A percentile compares a stretch with the other conserved stretches of the same genome.
Conservation (phyloP, 306 rosid species). For the Glycine latifolia region DNA sequence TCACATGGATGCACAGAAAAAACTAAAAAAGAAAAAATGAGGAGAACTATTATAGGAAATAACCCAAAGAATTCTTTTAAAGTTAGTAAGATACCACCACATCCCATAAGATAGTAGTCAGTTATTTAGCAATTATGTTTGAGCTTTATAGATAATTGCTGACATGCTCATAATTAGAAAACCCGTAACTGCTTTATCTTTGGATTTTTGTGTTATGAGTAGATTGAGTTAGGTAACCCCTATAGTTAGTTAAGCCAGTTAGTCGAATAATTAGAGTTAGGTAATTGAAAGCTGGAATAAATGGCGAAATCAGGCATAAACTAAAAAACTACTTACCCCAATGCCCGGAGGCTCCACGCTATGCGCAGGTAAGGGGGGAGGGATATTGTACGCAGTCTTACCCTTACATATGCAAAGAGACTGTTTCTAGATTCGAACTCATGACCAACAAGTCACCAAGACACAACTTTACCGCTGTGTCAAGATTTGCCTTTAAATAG, state of each 20-base stretch:
- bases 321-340: too few species aligned
- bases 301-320: background rate
- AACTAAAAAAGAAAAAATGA: background rate
- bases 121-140: constrained; percentile 23
- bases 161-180: background rate
- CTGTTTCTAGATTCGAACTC: too few species aligned
- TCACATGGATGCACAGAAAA: constrained; percentile 10
- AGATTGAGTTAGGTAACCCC: background rate
- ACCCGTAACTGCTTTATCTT: background rate
- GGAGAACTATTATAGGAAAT: constrained; percentile 1
- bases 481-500: background rate
- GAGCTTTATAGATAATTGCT: constrained; percentile 18
- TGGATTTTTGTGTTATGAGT: background rate
- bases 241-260: background rate
- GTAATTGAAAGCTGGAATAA: background rate
- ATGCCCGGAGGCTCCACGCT: too few species aligned
- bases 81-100: constrained; percentile 11
- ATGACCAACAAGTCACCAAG: too few species aligned
- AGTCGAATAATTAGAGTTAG: background rate
- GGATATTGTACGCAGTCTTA: too few species aligned
- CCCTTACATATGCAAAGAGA: too few species aligned
- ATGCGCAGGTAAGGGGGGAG: too few species aligned
- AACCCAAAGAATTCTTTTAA: constrained; percentile 13
- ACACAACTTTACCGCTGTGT: too few species aligned
- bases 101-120: background rate